phyloP scores from a whole-genome alignment of 202 grass and related monocot genomes.

The Zizania palustris region DNA sequence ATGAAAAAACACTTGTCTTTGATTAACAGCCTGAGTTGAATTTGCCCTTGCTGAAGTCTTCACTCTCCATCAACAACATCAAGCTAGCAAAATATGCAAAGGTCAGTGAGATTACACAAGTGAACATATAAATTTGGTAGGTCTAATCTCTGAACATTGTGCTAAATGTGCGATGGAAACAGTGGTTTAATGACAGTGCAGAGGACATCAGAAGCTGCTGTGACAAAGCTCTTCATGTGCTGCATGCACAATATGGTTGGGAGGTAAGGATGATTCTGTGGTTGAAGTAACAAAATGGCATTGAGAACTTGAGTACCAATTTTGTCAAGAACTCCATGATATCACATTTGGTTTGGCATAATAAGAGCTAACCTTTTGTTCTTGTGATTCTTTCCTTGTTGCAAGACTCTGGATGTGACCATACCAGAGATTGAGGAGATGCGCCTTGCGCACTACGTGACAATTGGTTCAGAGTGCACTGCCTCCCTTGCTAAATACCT shows the following conservation, averaged over 20 bases:
- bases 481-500: constrained; percentile 83
- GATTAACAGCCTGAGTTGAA: constrained; percentile 75
- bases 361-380: neutral
- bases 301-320: neutral
- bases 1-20: neutral
- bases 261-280: constrained; percentile 54
- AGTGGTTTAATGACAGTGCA: constrained; percentile 93
- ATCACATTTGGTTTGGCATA: neutral
- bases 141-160: neutral
- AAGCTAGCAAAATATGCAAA: constrained; percentile 88
- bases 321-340: neutral
- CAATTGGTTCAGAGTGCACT: constrained; percentile 91
- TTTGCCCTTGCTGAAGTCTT: constrained; percentile 63
- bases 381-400: neutral
- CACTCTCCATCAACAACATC: constrained; percentile 64
- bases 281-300: neutral
- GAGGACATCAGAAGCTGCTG: constrained; percentile 81
- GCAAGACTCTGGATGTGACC: constrained; percentile 75
- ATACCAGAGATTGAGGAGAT: constrained; percentile 96
- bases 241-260: constrained; percentile 70
- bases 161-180: neutral
- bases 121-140: neutral
- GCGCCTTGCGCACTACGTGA: constrained; percentile 90
- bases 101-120: constrained; percentile 38
- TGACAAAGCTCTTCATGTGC: constrained; percentile 63